These are phyloP conservation scores for Cryphonectria parasitica DNA, from an alignment of 2,329 filamentous ascomycete species.

Conservation along the genomic window DNA sequence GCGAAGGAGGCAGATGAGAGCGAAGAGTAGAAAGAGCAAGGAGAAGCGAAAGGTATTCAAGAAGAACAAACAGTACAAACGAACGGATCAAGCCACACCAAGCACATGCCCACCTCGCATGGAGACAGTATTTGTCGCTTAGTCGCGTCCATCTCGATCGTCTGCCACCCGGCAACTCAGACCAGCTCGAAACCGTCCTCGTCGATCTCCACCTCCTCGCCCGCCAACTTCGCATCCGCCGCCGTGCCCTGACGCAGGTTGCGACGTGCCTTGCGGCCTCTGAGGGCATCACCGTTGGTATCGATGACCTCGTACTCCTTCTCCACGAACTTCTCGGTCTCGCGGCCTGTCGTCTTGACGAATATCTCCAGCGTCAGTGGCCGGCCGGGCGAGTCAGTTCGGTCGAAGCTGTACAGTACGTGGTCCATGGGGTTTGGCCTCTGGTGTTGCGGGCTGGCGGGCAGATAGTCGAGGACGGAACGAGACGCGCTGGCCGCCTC, in stretches of 20 bases:
- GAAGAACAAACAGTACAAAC: background rate
- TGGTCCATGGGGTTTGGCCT: constrained; percentile 39
- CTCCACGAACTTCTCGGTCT: constrained; percentile 50
- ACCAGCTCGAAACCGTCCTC: constrained; percentile 50
- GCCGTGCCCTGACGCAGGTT: constrained; percentile 41
- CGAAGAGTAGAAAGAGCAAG: constrained; percentile 2
- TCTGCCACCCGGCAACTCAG: constrained; percentile 28
- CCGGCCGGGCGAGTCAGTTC: constrained; percentile 42
- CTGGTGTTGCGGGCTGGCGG: constrained; percentile 31
- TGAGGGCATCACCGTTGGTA: constrained; percentile 48
- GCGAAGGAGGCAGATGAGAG: background rate
- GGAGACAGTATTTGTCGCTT: background rate
- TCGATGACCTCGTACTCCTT: constrained; percentile 54
- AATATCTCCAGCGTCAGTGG: constrained; percentile 46
- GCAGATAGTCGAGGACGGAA: constrained; percentile 42
- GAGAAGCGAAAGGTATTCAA: background rate
- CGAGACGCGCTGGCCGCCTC: constrained; percentile 42
- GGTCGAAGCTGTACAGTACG: constrained; percentile 51
- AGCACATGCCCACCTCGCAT: background rate
- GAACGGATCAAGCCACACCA: background rate
- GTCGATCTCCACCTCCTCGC: constrained; percentile 38
- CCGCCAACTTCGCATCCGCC: constrained; percentile 30
- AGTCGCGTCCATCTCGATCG: background rate
- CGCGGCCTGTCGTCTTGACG: constrained; percentile 42
- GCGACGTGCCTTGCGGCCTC: constrained; percentile 48